Conservation (phyloP, 257 asterid species). For the Solanum acaule region DNA sequence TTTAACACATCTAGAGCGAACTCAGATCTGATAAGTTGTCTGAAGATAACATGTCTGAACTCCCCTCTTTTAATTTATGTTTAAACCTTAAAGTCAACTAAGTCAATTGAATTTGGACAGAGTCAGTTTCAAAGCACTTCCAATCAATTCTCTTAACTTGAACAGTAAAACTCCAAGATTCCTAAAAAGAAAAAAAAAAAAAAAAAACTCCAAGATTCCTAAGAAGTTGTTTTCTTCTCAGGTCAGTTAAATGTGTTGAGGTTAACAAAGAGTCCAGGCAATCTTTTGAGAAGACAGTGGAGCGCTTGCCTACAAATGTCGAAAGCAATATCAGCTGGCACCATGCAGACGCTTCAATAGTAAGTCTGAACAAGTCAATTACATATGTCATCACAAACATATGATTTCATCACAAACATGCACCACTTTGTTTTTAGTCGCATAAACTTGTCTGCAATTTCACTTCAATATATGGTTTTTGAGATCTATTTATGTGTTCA, state of each 20-base stretch:
- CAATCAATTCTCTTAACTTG: neutral
- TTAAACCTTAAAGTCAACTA: neutral
- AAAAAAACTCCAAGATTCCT: neutral
- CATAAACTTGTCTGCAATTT: neutral
- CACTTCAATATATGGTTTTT: neutral
- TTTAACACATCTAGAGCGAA: neutral
- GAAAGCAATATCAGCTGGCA: constrained; percentile 91
- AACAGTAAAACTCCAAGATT: neutral
- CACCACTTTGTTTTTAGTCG: neutral
- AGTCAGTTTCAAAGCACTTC: neutral
- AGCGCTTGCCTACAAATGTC: constrained; percentile 49
- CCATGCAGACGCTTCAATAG: constrained; percentile 77
- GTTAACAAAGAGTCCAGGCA: constrained; percentile 78
- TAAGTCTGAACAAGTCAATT: constrained; percentile 14
- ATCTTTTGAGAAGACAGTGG: constrained; percentile 82
- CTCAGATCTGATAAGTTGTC: neutral
- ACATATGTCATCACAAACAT: neutral
- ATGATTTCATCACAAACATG: neutral
- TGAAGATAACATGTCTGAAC: neutral
- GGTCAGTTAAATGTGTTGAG: constrained; percentile 95
- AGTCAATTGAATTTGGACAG: neutral
- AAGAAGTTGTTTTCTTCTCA: constrained; percentile 8
- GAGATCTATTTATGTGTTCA: neutral
- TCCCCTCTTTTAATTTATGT: neutral
- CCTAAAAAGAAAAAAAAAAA: too few species aligned